These are phyloP conservation scores for Moesziomyces globuligerus DNA, from an alignment of 1,284 basidiomycete species.

Conservation along the genomic window DNA sequence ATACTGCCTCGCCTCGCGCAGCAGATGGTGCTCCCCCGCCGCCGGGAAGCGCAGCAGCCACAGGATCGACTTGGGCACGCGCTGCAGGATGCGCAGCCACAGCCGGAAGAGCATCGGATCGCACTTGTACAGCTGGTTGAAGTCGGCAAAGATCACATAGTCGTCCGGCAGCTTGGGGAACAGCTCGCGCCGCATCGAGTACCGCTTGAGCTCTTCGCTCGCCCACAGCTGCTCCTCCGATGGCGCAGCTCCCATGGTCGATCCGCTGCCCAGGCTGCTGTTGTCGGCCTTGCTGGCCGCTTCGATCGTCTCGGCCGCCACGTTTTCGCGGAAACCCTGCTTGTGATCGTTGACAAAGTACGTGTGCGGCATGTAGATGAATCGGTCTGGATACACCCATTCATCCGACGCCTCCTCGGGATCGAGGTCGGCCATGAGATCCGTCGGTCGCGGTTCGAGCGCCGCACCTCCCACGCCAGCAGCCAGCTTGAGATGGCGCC, in stretches of 20 bases:
- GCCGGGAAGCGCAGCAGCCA: constrained; percentile 75
- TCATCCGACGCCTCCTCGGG: constrained; percentile 71
- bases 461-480: constrained; percentile 26
- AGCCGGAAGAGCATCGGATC: constrained; percentile 71
- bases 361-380: constrained; percentile 71
- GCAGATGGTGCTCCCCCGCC: constrained; percentile 72
- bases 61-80: constrained; percentile 73
- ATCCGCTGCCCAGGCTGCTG: neutral
- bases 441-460: constrained; percentile 55
- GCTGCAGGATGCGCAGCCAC: constrained; percentile 73
- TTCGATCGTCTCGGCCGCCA: constrained; percentile 13
- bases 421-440: constrained; percentile 71
- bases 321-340: constrained; percentile 70
- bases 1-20: constrained; percentile 72
- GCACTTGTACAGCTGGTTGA: constrained; percentile 72
- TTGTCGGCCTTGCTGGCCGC: constrained; percentile 1
- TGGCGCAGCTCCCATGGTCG: constrained; percentile 1
- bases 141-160: constrained; percentile 74
- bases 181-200: constrained; percentile 69
- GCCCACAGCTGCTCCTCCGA: constrained; percentile 69
- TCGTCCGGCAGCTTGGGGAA: constrained; percentile 70
- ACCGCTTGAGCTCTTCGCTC: constrained; percentile 71
- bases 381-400: constrained; percentile 72
- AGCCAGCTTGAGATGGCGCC: constrained; percentile 58
- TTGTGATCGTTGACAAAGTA: constrained; percentile 76